Percentiles rank a stretch among this genome's conserved stretches.
Evolutionary conservation across 257 asterid genomes (phyloP).

Genomic region (Solanum piurae): DNA sequence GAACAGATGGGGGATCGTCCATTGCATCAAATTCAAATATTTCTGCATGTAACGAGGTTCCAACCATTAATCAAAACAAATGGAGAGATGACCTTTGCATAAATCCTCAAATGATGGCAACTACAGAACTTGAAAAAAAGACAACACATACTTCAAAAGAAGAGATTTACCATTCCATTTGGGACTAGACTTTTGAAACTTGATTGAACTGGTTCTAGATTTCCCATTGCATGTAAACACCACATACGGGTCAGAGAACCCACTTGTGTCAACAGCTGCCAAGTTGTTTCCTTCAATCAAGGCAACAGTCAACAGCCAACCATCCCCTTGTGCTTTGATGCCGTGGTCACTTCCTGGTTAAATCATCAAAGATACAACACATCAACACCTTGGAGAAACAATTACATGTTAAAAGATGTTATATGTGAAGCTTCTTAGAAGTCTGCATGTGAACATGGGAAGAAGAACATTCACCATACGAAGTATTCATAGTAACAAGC

Average conservation of each 20-base stretch:
- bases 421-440: background rate
- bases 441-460: background rate
- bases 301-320: slow-evolving; percentile 97
- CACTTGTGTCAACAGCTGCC: slow-evolving; percentile 84
- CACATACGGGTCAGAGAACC: slow-evolving; percentile 91
- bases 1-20: slow-evolving; percentile 95
- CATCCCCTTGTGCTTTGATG: slow-evolving; percentile 89
- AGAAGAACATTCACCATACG: background rate
- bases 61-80: slow-evolving; percentile 7
- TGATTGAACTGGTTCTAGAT: slow-evolving; percentile 83
- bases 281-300: slow-evolving; percentile 76
- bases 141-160: background rate
- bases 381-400: slow-evolving; percentile 3
- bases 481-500: background rate
- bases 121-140: background rate
- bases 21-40: slow-evolving; percentile 97
- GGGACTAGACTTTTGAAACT: slow-evolving; percentile 81
- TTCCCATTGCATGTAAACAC: slow-evolving; percentile 95
- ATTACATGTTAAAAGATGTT: background rate
- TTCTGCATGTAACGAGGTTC: slow-evolving; percentile 42
- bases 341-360: slow-evolving; percentile 84
- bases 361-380: slow-evolving; percentile 2
- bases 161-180: slow-evolving; percentile 70
- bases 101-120: background rate
- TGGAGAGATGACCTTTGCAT: background rate